Conservation (phyloP, 164 flowering plant species). For the Nelumbo lutea region DNA sequence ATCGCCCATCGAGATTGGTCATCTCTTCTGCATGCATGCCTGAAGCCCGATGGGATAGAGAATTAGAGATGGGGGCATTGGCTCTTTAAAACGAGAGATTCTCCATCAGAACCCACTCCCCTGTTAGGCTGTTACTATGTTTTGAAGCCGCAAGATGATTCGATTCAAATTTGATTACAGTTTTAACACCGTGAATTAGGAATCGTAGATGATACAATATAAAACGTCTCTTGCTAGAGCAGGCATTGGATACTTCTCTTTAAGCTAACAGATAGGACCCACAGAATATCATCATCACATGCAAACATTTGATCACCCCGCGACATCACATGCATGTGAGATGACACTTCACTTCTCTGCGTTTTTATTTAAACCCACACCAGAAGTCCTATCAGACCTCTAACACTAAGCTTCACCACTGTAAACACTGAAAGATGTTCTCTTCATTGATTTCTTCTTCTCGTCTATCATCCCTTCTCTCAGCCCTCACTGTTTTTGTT, state of each 20-base stretch:
- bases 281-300: background rate
- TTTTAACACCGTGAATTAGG: no score
- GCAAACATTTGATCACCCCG: background rate
- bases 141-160: no score
- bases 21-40: no score
- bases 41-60: no score
- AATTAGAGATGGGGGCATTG: no score
- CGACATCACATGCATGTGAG: background rate
- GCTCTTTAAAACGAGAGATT: no score
- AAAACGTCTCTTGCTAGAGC: background rate
- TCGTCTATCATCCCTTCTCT: no score
- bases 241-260: background rate
- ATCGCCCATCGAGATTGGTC: no score
- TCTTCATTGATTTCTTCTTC: slow-evolving; percentile 7
- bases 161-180: no score
- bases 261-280: background rate
- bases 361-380: background rate
- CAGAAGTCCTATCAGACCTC: background rate
- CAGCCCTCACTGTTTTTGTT: background rate
- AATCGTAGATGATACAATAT: no score
- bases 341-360: background rate
- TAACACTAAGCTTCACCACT: background rate
- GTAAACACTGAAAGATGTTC: background rate
- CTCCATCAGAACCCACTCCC: no score
- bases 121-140: no score